These are phyloP conservation scores for Leersia perrieri DNA, from an alignment of 176 grass and related monocot species.

Conservation along the genomic window DNA sequence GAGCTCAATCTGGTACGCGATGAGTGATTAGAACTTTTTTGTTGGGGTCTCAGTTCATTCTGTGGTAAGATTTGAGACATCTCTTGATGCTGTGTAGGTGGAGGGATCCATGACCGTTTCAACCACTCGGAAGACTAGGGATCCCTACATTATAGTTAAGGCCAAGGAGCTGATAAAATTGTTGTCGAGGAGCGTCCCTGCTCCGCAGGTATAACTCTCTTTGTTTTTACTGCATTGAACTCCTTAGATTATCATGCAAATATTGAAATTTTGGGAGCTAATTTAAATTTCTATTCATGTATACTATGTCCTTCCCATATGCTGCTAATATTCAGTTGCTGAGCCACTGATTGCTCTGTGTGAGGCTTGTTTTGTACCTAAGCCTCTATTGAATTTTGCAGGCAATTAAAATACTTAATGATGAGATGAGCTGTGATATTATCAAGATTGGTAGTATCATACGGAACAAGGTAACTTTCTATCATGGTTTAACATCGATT, in stretches of 20 bases:
- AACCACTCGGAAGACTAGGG: slow-evolving; percentile 85
- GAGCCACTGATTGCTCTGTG: background rate
- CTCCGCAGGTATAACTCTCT: slow-evolving; percentile 58
- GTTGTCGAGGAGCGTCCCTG: slow-evolving; percentile 85
- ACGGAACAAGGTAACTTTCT: slow-evolving; percentile 74
- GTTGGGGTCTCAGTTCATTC: background rate
- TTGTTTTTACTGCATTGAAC: background rate
- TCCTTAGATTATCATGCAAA: background rate
- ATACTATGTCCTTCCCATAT: background rate
- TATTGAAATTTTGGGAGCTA: background rate
- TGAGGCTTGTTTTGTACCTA: background rate
- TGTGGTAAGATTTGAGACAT: background rate
- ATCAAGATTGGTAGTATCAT: slow-evolving; percentile 84
- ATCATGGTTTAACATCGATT: slow-evolving; percentile 8
- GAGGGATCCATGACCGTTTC: slow-evolving; percentile 97
- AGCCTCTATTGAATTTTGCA: slow-evolving; percentile 28
- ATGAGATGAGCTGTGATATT: slow-evolving; percentile 95
- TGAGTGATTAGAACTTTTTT: background rate
- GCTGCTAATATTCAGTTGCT: background rate
- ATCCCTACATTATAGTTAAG: slow-evolving; percentile 91
- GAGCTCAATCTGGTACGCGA: slow-evolving; percentile 86
- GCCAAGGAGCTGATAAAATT: slow-evolving; percentile 87
- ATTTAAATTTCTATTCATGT: background rate
- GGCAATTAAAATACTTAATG: slow-evolving; percentile 94
- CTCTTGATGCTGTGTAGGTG: slow-evolving; percentile 47